phyloP scores from a whole-genome alignment of 495 filamentous ascomycete genomes.

The Talaromyces wortmannii region DNA sequence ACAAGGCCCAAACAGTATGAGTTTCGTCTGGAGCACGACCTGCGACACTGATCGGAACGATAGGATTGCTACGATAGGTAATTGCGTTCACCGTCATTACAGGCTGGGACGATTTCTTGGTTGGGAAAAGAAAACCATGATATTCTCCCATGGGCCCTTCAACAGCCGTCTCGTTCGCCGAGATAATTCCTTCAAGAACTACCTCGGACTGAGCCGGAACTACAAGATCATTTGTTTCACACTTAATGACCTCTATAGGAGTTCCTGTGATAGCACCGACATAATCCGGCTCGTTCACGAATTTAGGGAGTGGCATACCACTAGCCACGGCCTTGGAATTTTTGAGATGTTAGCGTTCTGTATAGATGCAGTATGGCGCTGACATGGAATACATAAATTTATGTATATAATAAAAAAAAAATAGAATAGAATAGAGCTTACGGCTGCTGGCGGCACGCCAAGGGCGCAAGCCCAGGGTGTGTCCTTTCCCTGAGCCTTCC shows the following conservation, averaged over 20 bases:
- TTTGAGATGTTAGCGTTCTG: neutral
- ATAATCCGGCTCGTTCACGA: constrained; percentile 24
- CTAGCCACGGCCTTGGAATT: constrained; percentile 16
- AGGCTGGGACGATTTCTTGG: constrained; percentile 14
- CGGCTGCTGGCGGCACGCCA: constrained; percentile 30
- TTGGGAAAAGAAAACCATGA: constrained; percentile 25
- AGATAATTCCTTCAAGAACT: constrained; percentile 27
- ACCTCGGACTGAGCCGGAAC: constrained; percentile 32
- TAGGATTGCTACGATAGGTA: constrained; percentile 25
- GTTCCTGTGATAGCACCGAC: constrained; percentile 23
- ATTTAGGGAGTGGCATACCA: constrained; percentile 28
- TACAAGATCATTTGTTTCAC: constrained; percentile 27
- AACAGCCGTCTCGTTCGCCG: constrained; percentile 17
- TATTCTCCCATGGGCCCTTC: constrained; percentile 32
- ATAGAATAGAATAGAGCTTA: neutral
- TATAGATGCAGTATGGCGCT: neutral
- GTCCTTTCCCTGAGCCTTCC: constrained; percentile 24
- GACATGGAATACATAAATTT: neutral
- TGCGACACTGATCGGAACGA: constrained; percentile 22
- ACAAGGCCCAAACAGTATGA: constrained; percentile 16
- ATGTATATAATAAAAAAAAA: neutral
- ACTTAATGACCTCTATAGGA: constrained; percentile 28
- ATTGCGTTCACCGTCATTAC: constrained; percentile 29
- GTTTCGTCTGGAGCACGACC: constrained; percentile 27
- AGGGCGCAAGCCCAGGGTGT: constrained; percentile 27